These are phyloP conservation scores for Penicillium bialowiezense DNA, from an alignment of 495 filamentous ascomycete species.

Conservation along the genomic window DNA sequence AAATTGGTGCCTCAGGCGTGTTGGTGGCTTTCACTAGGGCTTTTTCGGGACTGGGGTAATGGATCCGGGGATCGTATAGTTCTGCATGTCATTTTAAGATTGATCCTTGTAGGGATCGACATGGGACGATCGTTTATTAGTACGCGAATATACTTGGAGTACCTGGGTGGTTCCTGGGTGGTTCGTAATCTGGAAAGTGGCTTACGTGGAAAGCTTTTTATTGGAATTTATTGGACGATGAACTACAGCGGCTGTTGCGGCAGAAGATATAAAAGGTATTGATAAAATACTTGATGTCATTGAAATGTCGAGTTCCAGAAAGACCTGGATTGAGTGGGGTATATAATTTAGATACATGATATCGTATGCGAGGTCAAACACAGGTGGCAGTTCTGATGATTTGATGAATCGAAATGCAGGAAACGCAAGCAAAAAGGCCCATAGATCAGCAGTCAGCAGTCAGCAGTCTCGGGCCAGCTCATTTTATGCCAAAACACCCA, in stretches of 20 bases:
- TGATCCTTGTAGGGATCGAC: neutral
- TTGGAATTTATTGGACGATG: no score
- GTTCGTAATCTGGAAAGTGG: no score
- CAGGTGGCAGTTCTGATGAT: neutral
- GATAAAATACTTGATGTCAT: neutral
- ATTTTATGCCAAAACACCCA: slow-evolving; percentile 18
- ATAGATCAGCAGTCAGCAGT: no score
- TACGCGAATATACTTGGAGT: neutral
- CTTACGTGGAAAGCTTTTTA: no score
- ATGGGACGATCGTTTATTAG: neutral
- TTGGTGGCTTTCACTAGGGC: slow-evolving; percentile 3
- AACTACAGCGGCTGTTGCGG: neutral
- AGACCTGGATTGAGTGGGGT: slow-evolving; percentile 18
- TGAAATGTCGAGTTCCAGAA: neutral
- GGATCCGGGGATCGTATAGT: slow-evolving; percentile 4
- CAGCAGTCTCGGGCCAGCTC: slow-evolving; percentile 2
- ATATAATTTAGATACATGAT: slow-evolving; percentile 26
- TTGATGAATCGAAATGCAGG: no score
- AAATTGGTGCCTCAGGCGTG: slow-evolving; percentile 15
- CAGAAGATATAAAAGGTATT: neutral
- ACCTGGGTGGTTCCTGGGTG: neutral
- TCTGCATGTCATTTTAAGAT: neutral
- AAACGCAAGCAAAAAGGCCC: no score
- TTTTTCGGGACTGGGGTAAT: neutral
- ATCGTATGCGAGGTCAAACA: slow-evolving; percentile 27